phyloP scores from a whole-genome alignment of 2,329 filamentous ascomycete genomes.

The Hypoxylon rubiginosum region DNA sequence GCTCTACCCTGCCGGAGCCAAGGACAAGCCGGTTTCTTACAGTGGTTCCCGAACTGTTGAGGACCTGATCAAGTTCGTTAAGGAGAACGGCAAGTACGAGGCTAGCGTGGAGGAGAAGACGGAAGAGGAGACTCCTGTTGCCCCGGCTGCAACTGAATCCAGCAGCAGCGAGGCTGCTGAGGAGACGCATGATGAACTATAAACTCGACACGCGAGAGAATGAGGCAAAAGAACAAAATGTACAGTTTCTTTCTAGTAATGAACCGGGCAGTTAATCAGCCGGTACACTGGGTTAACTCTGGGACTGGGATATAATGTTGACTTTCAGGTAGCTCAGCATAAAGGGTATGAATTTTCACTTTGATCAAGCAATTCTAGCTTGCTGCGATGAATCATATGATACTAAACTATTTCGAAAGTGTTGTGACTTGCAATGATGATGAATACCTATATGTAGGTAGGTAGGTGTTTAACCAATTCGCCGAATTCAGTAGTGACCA shows the following conservation, averaged over 20 bases:
- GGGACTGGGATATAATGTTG: constrained; percentile 47
- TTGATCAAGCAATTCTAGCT: constrained; percentile 8
- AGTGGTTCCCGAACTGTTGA: constrained; percentile 88
- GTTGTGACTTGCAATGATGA: too few relatives aligned
- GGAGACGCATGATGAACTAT: constrained; percentile 81
- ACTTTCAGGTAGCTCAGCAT: constrained; percentile 49
- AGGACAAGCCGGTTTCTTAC: constrained; percentile 89
- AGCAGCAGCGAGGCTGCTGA: constrained; percentile 61
- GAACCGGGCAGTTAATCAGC: constrained; percentile 43
- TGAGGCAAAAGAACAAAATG: constrained; percentile 41
- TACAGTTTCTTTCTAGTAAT: constrained; percentile 49
- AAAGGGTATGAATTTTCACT: constrained; percentile 42
- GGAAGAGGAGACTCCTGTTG: constrained; percentile 67
- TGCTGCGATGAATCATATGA: constrained; percentile 10
- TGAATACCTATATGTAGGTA: neutral
- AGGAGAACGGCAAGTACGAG: constrained; percentile 94
- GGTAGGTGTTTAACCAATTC: neutral
- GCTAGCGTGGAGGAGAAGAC: constrained; percentile 73
- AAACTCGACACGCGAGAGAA: constrained; percentile 56
- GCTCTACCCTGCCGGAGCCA: constrained; percentile 91
- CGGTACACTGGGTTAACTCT: constrained; percentile 36
- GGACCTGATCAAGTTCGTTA: constrained; percentile 91
- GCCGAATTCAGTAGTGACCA: constrained; percentile 11
- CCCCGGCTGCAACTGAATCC: constrained; percentile 66
- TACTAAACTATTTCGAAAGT: neutral